Conservation (phyloP, 768 basidiomycete species). For the Mycena venus region DNA sequence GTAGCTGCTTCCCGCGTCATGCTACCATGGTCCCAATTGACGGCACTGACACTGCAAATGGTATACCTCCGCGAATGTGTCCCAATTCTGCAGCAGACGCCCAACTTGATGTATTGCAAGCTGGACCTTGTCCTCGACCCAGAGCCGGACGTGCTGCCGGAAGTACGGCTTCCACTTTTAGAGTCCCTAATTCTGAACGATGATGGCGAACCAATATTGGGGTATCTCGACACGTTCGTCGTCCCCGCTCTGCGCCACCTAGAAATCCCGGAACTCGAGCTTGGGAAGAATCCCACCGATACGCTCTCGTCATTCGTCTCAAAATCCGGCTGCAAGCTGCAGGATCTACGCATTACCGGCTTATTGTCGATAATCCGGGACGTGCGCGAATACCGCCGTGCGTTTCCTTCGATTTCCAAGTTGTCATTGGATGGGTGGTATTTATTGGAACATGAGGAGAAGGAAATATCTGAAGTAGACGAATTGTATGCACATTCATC, state of each 20-base stretch:
- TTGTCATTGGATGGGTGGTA: too few species aligned
- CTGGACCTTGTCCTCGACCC: too few species aligned
- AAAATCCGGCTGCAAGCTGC: constrained; percentile 4
- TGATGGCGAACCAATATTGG: not conserved
- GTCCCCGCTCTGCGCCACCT: not conserved
- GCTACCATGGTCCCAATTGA: constrained; percentile 12
- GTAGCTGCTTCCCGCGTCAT: not conserved
- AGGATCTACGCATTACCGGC: too few species aligned
- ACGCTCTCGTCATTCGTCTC: constrained; percentile 7
- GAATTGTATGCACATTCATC: too few species aligned
- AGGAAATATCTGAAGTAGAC: too few species aligned
- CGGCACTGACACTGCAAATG: not conserved
- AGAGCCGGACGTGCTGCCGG: too few species aligned
- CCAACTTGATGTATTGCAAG: constrained; percentile 5
- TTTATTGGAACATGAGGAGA: too few species aligned
- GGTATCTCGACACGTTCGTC: too few species aligned
- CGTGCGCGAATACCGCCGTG: too few species aligned
- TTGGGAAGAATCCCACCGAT: not conserved
- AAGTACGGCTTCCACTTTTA: constrained; percentile 1
- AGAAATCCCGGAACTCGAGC: not conserved
- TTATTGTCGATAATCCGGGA: too few species aligned
- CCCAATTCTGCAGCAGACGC: not conserved
- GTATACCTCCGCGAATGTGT: constrained; percentile 1
- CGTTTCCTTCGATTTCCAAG: too few species aligned
- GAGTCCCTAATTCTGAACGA: not conserved